Percentiles rank a stretch among this genome's conserved stretches.
Conservation (phyloP, 2,329 filamentous ascomycete genomes). For the Macrophomina tecta region DNA sequence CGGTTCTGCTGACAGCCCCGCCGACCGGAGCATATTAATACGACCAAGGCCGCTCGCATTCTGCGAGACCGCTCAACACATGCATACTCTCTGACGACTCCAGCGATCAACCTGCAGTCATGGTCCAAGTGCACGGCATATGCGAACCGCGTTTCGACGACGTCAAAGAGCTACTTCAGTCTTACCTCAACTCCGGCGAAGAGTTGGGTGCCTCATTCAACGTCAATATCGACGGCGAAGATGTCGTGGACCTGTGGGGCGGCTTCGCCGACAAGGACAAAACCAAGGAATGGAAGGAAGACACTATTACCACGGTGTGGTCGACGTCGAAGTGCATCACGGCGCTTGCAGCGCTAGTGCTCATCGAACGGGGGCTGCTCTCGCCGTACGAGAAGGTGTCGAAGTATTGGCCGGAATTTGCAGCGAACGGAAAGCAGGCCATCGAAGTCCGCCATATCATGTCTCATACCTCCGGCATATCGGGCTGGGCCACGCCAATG, state of each 20-base stretch:
- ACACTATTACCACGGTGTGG: slow-evolving; percentile 35
- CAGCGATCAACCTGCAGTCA: not conserved
- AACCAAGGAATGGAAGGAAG: slow-evolving; percentile 45
- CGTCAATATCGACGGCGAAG: slow-evolving; percentile 50
- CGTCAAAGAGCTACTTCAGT: slow-evolving; percentile 44
- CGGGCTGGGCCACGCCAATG: slow-evolving; percentile 8
- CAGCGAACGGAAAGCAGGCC: slow-evolving; percentile 39
- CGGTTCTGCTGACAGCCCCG: too few relatives aligned
- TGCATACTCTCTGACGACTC: too few relatives aligned
- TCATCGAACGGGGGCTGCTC: slow-evolving; percentile 37
- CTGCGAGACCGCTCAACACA: too few relatives aligned
- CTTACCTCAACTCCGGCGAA: slow-evolving; percentile 44
- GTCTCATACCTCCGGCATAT: slow-evolving; percentile 17
- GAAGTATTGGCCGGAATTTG: slow-evolving; percentile 45
- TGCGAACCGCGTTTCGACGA: slow-evolving; percentile 46
- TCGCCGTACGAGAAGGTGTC: slow-evolving; percentile 36
- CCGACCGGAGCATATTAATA: too few relatives aligned
- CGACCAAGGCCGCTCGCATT: too few relatives aligned
- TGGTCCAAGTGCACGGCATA: slow-evolving; percentile 41
- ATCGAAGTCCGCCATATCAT: slow-evolving; percentile 34
- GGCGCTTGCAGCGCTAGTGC: slow-evolving; percentile 35
- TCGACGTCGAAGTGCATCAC: slow-evolving; percentile 39
- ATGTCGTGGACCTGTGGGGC: slow-evolving; percentile 55
- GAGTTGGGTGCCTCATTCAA: slow-evolving; percentile 55
- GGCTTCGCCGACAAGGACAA: slow-evolving; percentile 43